These are phyloP conservation scores for Porcisia hertigi DNA, from an alignment of 208 protist genomes.

Conservation along the genomic window DNA sequence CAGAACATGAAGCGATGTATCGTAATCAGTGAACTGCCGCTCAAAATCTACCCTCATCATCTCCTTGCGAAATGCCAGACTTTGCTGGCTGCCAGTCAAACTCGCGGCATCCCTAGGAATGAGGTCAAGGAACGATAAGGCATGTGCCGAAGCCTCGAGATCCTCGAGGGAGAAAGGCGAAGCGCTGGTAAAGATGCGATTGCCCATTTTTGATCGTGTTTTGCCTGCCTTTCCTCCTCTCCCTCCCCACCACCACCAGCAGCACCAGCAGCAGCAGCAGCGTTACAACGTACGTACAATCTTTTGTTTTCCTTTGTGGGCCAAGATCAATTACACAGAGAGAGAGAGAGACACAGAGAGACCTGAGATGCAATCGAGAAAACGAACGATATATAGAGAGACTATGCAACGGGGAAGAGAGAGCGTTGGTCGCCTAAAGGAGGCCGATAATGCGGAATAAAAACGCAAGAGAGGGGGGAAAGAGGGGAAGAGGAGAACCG, in stretches of 20 bases:
- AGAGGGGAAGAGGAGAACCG: not conserved
- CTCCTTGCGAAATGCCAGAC: constrained; percentile 11
- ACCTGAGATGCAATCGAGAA: not conserved
- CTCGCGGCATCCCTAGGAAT: not conserved
- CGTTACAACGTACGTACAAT: too few species aligned
- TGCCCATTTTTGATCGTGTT: constrained; percentile 46
- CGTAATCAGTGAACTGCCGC: constrained; percentile 21
- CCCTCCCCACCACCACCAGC: too few species aligned
- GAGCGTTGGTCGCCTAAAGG: not conserved
- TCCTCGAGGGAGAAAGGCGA: constrained; percentile 54
- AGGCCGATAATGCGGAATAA: not conserved
- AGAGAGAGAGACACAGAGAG: not conserved
- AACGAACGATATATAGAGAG: not conserved
- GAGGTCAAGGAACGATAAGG: constrained; percentile 11
- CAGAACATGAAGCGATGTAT: constrained; percentile 30
- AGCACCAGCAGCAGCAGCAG: too few species aligned
- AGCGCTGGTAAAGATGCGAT: constrained; percentile 51
- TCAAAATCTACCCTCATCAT: constrained; percentile 17
- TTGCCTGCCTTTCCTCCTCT: too few species aligned
- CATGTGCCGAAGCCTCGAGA: constrained; percentile 25
- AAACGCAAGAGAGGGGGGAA: constrained; percentile 1
- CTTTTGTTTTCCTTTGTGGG: too few species aligned
- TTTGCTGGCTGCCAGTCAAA: not conserved
- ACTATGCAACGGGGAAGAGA: not conserved
- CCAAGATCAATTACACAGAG: too few species aligned